A percentile compares a stretch with the other conserved stretches of the same genome.
These are phyloP conservation scores for Avena atlantica DNA, from an alignment of 176 grass and related monocot species.

Conservation along the genomic window DNA sequence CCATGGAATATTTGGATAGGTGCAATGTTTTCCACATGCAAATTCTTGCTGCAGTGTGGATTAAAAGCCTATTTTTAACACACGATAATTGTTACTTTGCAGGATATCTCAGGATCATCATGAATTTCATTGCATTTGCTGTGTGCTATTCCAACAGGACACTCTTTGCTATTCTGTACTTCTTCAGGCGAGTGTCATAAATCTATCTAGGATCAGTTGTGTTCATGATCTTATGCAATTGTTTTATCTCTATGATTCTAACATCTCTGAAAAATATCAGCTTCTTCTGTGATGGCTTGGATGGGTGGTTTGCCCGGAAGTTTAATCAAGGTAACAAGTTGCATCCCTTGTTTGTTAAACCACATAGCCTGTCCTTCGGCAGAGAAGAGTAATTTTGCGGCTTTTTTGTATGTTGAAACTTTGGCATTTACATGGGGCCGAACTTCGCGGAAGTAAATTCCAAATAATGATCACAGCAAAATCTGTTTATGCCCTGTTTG, in stretches of 20 bases:
- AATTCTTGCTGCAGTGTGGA: not conserved
- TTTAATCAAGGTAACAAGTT: conserved; percentile 74
- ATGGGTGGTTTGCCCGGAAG: conserved; percentile 82
- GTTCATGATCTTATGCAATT: conserved; percentile 1
- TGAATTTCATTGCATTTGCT: conserved; percentile 87
- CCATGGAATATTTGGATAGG: not conserved
- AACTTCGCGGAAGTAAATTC: conserved; percentile 8
- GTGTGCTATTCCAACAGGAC: conserved; percentile 68
- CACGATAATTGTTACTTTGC: not conserved
- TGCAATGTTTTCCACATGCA: not conserved
- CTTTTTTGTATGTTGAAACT: not conserved
- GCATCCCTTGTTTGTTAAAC: not conserved
- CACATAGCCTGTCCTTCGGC: not conserved
- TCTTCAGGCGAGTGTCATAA: conserved; percentile 62
- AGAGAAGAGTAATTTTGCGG: not conserved
- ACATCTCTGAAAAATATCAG: conserved; percentile 49
- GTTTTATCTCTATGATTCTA: conserved; percentile 27
- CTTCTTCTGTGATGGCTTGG: conserved; percentile 74
- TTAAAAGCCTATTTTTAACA: not conserved
- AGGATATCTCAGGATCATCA: conserved; percentile 92
- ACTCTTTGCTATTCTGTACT: conserved; percentile 89
- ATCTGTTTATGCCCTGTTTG: not conserved
- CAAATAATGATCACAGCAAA: conserved; percentile 3
- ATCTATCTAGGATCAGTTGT: not conserved
- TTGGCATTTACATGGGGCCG: not conserved